These are phyloP conservation scores for Tubosaeta sp. DNA, from an alignment of 768 basidiomycete genomes.

Conservation along the genomic window DNA sequence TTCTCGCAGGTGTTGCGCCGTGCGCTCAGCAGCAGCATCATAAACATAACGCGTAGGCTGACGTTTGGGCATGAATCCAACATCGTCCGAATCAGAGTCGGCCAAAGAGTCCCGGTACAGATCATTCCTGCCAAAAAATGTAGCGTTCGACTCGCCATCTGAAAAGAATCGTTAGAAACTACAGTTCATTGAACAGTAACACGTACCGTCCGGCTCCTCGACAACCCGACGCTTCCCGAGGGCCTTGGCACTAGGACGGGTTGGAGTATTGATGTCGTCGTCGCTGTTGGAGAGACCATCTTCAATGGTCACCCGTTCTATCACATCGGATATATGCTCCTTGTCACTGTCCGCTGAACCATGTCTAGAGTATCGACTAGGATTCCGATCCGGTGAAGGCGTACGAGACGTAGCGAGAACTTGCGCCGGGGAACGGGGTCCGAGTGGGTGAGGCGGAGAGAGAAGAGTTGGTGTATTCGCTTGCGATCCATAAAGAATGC, in stretches of 20 bases:
- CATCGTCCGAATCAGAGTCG: conserved; percentile 53
- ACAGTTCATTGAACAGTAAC: not conserved
- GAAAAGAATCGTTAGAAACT: not conserved
- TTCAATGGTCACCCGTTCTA: conserved; percentile 28
- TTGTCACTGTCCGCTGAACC: conserved; percentile 23
- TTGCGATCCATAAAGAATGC: conserved; percentile 25
- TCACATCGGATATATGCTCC: conserved; percentile 22
- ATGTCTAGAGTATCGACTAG: conserved; percentile 15
- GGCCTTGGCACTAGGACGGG: conserved; percentile 79
- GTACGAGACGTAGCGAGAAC: conserved; percentile 51
- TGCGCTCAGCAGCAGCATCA: conserved; percentile 85
- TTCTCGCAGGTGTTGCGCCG: conserved; percentile 53
- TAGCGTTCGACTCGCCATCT: conserved; percentile 53
- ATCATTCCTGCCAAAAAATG: conserved; percentile 44
- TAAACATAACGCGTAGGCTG: conserved; percentile 75
- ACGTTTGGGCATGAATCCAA: conserved; percentile 32
- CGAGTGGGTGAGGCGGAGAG: conserved; percentile 68
- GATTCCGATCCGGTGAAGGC: conserved; percentile 58
- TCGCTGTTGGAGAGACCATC: conserved; percentile 24
- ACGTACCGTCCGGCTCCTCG: conserved; percentile 44
- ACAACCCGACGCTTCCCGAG: conserved; percentile 76
- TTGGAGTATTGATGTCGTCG: conserved; percentile 34
- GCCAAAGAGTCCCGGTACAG: conserved; percentile 29
- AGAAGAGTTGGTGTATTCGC: conserved; percentile 36
- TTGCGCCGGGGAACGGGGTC: conserved; percentile 62